phyloP scores from a whole-genome alignment of 345 rosid species.

The Pseudoturritis turrita region DNA sequence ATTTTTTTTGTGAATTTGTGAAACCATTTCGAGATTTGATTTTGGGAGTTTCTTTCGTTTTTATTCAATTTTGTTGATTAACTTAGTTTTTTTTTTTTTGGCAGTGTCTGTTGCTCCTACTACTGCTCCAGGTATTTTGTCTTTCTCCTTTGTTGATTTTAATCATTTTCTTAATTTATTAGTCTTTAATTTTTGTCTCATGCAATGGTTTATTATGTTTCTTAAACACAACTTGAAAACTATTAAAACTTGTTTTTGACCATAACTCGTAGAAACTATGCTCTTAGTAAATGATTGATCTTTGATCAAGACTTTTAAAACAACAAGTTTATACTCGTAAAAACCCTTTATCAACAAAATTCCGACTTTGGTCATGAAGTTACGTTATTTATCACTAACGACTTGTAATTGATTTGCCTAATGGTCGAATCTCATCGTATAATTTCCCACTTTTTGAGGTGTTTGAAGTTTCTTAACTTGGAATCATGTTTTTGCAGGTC shows the following conservation, averaged over 20 bases:
- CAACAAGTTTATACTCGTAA: background rate
- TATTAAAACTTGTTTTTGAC: background rate
- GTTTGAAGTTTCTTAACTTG: background rate
- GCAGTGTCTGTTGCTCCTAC: conserved; percentile 27
- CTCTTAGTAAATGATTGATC: background rate
- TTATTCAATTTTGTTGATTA: background rate
- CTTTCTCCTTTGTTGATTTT: background rate
- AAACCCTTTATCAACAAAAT: background rate
- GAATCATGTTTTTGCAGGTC: background rate
- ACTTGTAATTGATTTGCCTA: background rate
- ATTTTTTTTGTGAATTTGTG: background rate
- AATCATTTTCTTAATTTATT: background rate
- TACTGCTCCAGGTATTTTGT: conserved; percentile 26
- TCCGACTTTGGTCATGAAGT: background rate
- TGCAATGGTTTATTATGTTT: background rate
- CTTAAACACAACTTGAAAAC: background rate
- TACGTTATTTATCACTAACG: background rate
- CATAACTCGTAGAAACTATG: background rate
- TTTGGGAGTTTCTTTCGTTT: background rate
- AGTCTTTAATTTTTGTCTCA: background rate
- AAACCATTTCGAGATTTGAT: background rate
- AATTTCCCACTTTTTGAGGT: background rate
- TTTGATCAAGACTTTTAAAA: background rate
- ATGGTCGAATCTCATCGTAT: too few relatives aligned
- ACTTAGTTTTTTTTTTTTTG: background rate